A percentile compares a stretch with the other conserved stretches of the same genome.
Evolutionary conservation across 139 green algal genomes (phyloP).

Genomic region (Spirogloea muscicola): DNA sequence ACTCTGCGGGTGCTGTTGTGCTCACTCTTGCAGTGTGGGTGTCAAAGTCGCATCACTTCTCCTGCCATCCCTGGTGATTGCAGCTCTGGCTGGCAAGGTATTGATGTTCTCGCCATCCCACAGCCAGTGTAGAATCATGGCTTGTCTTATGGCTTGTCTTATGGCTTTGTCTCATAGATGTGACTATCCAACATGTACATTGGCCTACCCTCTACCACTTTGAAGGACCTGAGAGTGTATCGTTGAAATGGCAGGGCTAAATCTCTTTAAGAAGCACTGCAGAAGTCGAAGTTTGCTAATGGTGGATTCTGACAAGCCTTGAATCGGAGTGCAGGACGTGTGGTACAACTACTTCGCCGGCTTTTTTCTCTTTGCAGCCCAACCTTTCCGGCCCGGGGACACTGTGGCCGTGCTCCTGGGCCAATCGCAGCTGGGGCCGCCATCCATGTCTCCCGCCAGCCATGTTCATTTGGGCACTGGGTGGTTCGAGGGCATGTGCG

Average conservation of each 20-base stretch:
- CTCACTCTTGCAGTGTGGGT: conserved; percentile 38
- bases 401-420: conserved; percentile 3
- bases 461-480: conserved; percentile 1
- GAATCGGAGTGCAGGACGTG: conserved; percentile 33
- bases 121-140: too few relatives aligned
- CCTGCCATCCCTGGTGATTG: conserved; percentile 49
- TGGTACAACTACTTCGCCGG: conserved; percentile 44
- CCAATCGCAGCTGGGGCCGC: neutral
- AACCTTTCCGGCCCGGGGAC: conserved; percentile 40
- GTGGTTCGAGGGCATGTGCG: conserved; percentile 44
- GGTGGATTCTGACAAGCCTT: too few relatives aligned
- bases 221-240: too few relatives aligned
- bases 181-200: too few relatives aligned
- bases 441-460: conserved; percentile 11
- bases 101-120: too few relatives aligned
- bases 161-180: too few relatives aligned
- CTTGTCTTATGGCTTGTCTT: too few relatives aligned
- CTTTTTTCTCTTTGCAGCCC: conserved; percentile 43
- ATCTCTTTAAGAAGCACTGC: too few relatives aligned
- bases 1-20: too few relatives aligned
- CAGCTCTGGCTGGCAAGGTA: conserved; percentile 32
- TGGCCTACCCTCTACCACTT: too few relatives aligned
- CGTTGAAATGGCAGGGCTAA: too few relatives aligned
- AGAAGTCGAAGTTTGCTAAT: too few relatives aligned
- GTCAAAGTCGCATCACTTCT: conserved; percentile 67